These are phyloP conservation scores for Saitoella complicata DNA, from an alignment of 805 yeast species.

Conservation along the genomic window DNA sequence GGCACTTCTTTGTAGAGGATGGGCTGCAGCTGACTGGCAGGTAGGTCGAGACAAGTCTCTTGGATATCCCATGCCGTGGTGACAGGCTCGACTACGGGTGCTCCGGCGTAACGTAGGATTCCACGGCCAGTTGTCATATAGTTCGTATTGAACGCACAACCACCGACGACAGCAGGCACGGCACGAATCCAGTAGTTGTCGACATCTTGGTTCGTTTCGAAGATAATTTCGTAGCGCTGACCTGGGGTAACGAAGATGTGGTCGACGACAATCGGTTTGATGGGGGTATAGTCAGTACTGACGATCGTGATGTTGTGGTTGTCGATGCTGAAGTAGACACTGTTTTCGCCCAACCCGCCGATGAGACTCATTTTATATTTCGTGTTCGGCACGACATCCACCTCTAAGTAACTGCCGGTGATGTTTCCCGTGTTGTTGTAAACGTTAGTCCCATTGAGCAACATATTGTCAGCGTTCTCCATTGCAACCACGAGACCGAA, in stretches of 20 bases:
- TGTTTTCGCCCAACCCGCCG: background rate
- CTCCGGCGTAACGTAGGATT: too few relatives aligned
- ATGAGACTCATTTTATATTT: background rate
- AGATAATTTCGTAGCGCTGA: conserved; percentile 3
- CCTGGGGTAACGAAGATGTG: conserved; percentile 1
- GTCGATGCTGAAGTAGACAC: conserved; percentile 2
- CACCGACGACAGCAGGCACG: background rate
- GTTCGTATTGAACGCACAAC: too few relatives aligned
- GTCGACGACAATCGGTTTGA: conserved; percentile 3
- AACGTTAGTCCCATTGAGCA: too few relatives aligned
- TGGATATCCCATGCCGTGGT: too few relatives aligned
- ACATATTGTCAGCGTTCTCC: conserved; percentile 24
- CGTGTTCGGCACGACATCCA: background rate
- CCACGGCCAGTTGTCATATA: too few relatives aligned
- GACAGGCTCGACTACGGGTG: too few relatives aligned
- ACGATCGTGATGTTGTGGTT: conserved; percentile 3
- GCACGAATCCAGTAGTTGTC: conserved; percentile 9
- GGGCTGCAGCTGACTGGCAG: too few relatives aligned
- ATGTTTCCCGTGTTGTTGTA: too few relatives aligned
- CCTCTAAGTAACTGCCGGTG: too few relatives aligned
- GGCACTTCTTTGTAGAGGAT: too few relatives aligned
- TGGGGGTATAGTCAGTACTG: conserved; percentile 1
- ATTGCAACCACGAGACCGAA: conserved; percentile 46
- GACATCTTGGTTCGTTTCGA: conserved; percentile 51
- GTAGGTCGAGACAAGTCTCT: too few relatives aligned